phyloP scores from a whole-genome alignment of 1,284 basidiomycete genomes.

The Leccinum subspadiceum region DNA sequence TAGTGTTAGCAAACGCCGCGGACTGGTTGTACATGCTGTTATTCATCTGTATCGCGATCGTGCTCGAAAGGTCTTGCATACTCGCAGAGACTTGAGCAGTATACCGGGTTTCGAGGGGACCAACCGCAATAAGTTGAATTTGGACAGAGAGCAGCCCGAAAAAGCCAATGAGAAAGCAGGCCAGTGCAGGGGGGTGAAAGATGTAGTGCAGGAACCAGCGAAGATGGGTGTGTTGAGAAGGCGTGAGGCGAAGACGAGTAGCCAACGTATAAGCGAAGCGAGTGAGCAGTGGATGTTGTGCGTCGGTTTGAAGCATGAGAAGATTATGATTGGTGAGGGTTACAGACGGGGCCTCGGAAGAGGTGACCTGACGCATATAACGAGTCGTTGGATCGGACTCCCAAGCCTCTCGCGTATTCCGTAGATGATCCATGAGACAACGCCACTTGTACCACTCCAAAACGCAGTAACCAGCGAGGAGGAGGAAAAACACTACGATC shows the following conservation, averaged over 20 bases:
- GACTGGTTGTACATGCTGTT: constrained; percentile 79
- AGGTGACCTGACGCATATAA: constrained; percentile 32
- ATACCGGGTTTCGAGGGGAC: constrained; percentile 67
- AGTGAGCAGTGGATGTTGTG: constrained; percentile 68
- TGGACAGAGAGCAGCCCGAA: constrained; percentile 89
- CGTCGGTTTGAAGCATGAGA: constrained; percentile 65
- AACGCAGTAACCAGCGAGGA: constrained; percentile 63
- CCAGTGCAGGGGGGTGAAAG: constrained; percentile 86
- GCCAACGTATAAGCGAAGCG: constrained; percentile 59
- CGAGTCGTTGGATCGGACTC: constrained; percentile 61
- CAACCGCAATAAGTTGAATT: constrained; percentile 78
- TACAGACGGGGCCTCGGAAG: constrained; percentile 46
- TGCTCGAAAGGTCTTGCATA: constrained; percentile 64
- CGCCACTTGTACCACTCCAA: constrained; percentile 83
- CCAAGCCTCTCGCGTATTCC: constrained; percentile 74
- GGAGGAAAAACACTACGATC: constrained; percentile 56
- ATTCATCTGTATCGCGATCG: constrained; percentile 79
- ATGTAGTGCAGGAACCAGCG: constrained; percentile 88
- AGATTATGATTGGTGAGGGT: constrained; percentile 72
- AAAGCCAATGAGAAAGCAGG: constrained; percentile 86
- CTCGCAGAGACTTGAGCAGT: constrained; percentile 56
- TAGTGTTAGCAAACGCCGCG: constrained; percentile 65
- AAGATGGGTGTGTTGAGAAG: constrained; percentile 61
- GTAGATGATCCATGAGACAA: constrained; percentile 60
- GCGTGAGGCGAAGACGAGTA: constrained; percentile 47